These are phyloP conservation scores for Nyctanthes arbortristis DNA, from an alignment of 257 asterid genomes.

Conservation along the genomic window DNA sequence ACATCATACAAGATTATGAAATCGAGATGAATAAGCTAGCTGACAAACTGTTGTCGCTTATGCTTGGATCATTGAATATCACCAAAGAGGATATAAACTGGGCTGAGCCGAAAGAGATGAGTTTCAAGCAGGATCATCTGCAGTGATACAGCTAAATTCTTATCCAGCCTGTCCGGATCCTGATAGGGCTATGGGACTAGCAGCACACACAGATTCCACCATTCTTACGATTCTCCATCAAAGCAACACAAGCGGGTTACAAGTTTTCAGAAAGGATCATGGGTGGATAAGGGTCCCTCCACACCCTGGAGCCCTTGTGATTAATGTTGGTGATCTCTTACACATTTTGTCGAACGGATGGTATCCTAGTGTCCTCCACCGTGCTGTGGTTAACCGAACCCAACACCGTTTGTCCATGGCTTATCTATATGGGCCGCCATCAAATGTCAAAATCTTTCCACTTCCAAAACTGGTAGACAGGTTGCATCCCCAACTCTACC, in stretches of 20 bases:
- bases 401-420: conserved; percentile 67
- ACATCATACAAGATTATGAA: conserved; percentile 61
- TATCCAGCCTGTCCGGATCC: conserved; percentile 98
- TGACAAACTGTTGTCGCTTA: conserved; percentile 63
- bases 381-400: conserved; percentile 80
- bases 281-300: conserved; percentile 81
- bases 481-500: conserved; percentile 53
- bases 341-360: conserved; percentile 82
- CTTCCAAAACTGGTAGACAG: conserved; percentile 53
- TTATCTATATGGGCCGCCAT: conserved; percentile 76
- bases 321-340: conserved; percentile 78
- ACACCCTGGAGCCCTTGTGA: conserved; percentile 58
- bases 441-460: conserved; percentile 58
- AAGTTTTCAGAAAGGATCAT: conserved; percentile 53
- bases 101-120: conserved; percentile 37
- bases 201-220: conserved; percentile 92
- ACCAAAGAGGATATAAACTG: conserved; percentile 57
- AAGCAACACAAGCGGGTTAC: conserved; percentile 74
- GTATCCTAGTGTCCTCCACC: conserved; percentile 79
- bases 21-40: conserved; percentile 64
- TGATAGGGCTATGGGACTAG: conserved; percentile 95
- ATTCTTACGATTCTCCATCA: conserved; percentile 89
- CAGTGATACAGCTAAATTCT: conserved; percentile 73
- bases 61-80: conserved; percentile 69
- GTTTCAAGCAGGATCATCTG: conserved; percentile 37